A percentile compares a stretch with the other conserved stretches of the same genome.
Evolutionary conservation across 192 early-diverging fungal genomes (phyloP).

Genomic region (Linnemannia schmuckeri): DNA sequence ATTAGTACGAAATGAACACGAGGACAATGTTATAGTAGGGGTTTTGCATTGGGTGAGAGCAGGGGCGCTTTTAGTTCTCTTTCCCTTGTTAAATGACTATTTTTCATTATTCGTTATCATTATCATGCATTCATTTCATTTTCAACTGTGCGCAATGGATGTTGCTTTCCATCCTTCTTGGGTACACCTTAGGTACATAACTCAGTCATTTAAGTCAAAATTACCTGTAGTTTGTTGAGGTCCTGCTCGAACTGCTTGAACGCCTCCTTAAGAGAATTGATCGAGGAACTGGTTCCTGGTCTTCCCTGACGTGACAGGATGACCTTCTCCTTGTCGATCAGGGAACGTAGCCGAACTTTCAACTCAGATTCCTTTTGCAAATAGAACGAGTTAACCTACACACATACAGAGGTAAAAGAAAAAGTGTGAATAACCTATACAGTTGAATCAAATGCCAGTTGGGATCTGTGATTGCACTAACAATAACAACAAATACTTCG

Average conservation of each 20-base stretch:
- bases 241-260: constrained; percentile 93
- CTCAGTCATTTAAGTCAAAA: background rate
- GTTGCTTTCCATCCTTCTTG: too few species aligned
- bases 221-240: constrained; percentile 93
- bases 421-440: background rate
- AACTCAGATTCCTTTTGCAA: constrained; percentile 95
- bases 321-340: constrained; percentile 83
- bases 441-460: background rate
- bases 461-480: background rate
- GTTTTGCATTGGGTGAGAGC: background rate
- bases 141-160: background rate
- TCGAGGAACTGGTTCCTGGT: constrained; percentile 67
- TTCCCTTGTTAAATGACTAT: background rate
- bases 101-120: background rate
- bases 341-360: constrained; percentile 87
- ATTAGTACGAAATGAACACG: background rate
- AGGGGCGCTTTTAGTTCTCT: background rate
- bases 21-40: background rate
- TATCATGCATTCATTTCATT: constrained; percentile 2
- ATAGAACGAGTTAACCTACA: constrained; percentile 95
- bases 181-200: too few species aligned
- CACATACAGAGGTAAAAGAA: background rate
- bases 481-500: background rate
- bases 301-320: constrained; percentile 65
- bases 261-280: constrained; percentile 87